Evolutionary conservation across 768 basidiomycete species (phyloP).

Genomic region (Rhizopogon sp.): DNA sequence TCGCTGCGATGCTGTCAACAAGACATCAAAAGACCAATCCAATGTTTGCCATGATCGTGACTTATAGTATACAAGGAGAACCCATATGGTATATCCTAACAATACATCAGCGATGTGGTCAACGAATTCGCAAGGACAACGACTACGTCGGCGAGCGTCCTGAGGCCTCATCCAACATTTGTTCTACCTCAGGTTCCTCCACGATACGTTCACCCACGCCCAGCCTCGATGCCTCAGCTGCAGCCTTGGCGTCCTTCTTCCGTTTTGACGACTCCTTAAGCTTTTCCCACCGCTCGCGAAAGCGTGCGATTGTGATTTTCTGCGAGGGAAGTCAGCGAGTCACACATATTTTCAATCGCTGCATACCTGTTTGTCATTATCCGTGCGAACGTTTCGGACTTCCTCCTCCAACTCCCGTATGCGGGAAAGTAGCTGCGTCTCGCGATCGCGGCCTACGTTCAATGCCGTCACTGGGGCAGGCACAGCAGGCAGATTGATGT

Average conservation of each 20-base stretch:
- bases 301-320: slow-evolving; percentile 81
- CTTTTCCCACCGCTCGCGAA: slow-evolving; percentile 86
- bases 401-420: slow-evolving; percentile 82
- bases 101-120: slow-evolving; percentile 1
- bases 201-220: slow-evolving; percentile 64
- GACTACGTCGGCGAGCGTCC: neutral
- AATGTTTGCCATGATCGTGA: neutral
- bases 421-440: slow-evolving; percentile 42
- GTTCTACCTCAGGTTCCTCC: slow-evolving; percentile 62
- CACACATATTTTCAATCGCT: neutral
- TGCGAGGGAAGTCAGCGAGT: slow-evolving; percentile 26
- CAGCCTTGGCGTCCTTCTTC: slow-evolving; percentile 71
- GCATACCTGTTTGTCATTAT: slow-evolving; percentile 81
- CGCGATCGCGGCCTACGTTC: slow-evolving; percentile 51
- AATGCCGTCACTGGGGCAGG: slow-evolving; percentile 45
- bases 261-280: slow-evolving; percentile 84
- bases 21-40: neutral
- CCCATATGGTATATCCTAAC: slow-evolving; percentile 8
- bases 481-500: slow-evolving; percentile 48
- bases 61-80: neutral
- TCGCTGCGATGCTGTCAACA: neutral
- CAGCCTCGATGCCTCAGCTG: slow-evolving; percentile 38
- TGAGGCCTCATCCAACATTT: slow-evolving; percentile 37
- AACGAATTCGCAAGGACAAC: neutral
- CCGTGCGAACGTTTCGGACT: slow-evolving; percentile 50